phyloP scores from a whole-genome alignment of 2,329 filamentous ascomycete genomes.

The Tolypocladium nubicola region DNA sequence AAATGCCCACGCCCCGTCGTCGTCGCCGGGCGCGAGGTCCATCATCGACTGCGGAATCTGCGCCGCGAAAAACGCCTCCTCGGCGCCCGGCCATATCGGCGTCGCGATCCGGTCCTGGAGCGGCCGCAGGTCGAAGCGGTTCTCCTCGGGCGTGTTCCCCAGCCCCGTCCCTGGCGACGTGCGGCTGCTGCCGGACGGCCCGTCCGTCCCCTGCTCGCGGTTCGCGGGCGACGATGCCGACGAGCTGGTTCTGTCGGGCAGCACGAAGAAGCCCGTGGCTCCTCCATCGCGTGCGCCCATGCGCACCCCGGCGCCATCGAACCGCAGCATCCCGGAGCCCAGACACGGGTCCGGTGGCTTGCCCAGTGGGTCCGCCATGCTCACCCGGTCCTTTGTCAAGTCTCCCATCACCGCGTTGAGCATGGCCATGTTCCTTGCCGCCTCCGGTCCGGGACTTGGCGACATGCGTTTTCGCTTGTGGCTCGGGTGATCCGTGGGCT shows the following conservation, averaged over 20 bases:
- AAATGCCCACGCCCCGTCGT: slow-evolving; percentile 17
- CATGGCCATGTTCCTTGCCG: not conserved
- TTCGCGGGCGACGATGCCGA: slow-evolving; percentile 20
- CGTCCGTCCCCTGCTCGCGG: slow-evolving; percentile 10
- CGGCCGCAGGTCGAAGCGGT: slow-evolving; percentile 20
- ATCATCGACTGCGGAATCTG: slow-evolving; percentile 14
- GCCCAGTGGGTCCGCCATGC: not conserved
- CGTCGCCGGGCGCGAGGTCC: slow-evolving; percentile 10
- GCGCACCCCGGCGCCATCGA: not conserved
- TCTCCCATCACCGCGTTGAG: not conserved
- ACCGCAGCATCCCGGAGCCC: not conserved
- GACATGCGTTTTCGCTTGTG: slow-evolving; percentile 23
- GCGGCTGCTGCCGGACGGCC: slow-evolving; percentile 16
- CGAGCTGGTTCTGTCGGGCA: slow-evolving; percentile 22
- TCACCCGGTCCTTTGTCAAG: not conserved
- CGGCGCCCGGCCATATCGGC: slow-evolving; percentile 19
- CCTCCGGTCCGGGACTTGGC: slow-evolving; percentile 13
- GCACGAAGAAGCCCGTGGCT: slow-evolving; percentile 3
- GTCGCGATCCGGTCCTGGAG: slow-evolving; percentile 20
- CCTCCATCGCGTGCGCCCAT: not conserved
- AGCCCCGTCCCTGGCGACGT: slow-evolving; percentile 19
- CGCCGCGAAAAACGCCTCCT: slow-evolving; percentile 17
- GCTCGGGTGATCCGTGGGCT: slow-evolving; percentile 6
- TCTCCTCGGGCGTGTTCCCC: slow-evolving; percentile 26
- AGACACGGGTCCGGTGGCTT: not conserved